A percentile compares a stretch with the other conserved stretches of the same genome.
phyloP scores from a whole-genome alignment of 2,329 filamentous ascomycete species.

The Didymella pomorum region DNA sequence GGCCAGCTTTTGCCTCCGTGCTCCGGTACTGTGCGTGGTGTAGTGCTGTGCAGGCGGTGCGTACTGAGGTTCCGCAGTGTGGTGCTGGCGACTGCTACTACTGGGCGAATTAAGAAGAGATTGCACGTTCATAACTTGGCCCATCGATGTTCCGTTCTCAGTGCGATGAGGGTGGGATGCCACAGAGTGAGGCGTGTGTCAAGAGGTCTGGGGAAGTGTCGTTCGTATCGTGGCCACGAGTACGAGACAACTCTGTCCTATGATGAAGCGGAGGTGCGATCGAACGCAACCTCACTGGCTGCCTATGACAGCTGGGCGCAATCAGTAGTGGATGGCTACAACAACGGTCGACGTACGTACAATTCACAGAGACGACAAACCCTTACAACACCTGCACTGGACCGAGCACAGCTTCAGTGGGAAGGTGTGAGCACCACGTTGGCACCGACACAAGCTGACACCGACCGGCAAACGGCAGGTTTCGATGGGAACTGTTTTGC shows the following conservation, averaged over 20 bases:
- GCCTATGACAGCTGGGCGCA: conserved; percentile 8
- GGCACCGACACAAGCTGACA: conserved; percentile 24
- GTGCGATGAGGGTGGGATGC: conserved; percentile 13
- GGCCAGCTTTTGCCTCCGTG: conserved; percentile 63
- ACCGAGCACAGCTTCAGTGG: conserved; percentile 9
- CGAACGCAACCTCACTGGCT: conserved; percentile 8
- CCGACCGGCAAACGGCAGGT: conserved; percentile 35
- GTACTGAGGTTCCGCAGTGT: conserved; percentile 2
- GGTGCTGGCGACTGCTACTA: conserved; percentile 1
- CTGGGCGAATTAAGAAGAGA: conserved; percentile 52
- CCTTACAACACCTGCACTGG: neutral
- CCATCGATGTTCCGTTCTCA: conserved; percentile 5
- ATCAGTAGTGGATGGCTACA: conserved; percentile 14
- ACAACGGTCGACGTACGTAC: conserved; percentile 26
- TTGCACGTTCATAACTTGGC: conserved; percentile 49
- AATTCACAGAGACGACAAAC: neutral
- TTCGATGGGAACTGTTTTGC: conserved; percentile 33
- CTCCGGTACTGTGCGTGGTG: conserved; percentile 12
- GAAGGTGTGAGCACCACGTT: conserved; percentile 24
- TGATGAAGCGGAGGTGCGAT: conserved; percentile 29
- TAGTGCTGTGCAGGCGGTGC: conserved; percentile 21
- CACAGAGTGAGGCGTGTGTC: conserved; percentile 10
- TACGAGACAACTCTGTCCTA: conserved; percentile 34
- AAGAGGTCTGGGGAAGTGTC: conserved; percentile 27
- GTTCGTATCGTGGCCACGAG: conserved; percentile 47